A percentile compares a stretch with the other conserved stretches of the same genome.
Evolutionary conservation across 768 basidiomycete species (phyloP).

Genomic region (Sarcodon aspratus): DNA sequence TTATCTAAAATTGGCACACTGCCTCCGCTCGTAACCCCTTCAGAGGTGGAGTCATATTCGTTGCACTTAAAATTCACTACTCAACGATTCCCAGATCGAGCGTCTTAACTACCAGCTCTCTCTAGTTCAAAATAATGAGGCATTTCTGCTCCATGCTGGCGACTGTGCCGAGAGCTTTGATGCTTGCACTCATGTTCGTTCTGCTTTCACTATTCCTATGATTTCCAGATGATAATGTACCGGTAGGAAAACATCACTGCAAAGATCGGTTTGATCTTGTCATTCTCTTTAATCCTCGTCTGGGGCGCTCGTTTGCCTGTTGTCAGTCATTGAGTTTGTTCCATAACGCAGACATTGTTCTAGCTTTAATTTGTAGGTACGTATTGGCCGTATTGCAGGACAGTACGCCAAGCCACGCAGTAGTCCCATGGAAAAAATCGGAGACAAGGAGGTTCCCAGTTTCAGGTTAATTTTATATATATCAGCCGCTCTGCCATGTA

Average conservation of each 20-base stretch:
- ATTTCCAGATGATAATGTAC: neutral
- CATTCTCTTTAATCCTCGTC: constrained; percentile 90
- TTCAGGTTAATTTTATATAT: constrained; percentile 58
- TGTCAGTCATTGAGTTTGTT: constrained; percentile 33
- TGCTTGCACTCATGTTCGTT: constrained; percentile 72
- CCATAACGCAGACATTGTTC: neutral
- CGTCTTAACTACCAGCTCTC: constrained; percentile 70
- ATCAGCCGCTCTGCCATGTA: neutral
- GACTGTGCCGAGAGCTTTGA: constrained; percentile 97
- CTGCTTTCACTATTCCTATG: constrained; percentile 3
- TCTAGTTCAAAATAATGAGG: constrained; percentile 76
- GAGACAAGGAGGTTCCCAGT: constrained; percentile 66
- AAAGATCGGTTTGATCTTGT: constrained; percentile 85
- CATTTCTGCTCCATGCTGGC: constrained; percentile 92
- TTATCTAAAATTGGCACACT: constrained; percentile 66
- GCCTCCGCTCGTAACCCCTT: constrained; percentile 86
- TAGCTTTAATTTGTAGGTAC: constrained; percentile 33
- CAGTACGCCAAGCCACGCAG: constrained; percentile 95
- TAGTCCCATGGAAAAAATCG: constrained; percentile 69
- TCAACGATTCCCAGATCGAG: constrained; percentile 44
- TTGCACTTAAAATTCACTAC: neutral
- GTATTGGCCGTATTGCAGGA: constrained; percentile 88
- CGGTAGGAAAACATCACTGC: constrained; percentile 73
- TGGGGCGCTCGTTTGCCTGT: constrained; percentile 93
- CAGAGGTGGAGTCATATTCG: constrained; percentile 53